A percentile compares a stretch with the other conserved stretches of the same genome.
Evolutionary conservation across 2,329 filamentous ascomycete species (phyloP).

Genomic region (Apiospora malaysiana): DNA sequence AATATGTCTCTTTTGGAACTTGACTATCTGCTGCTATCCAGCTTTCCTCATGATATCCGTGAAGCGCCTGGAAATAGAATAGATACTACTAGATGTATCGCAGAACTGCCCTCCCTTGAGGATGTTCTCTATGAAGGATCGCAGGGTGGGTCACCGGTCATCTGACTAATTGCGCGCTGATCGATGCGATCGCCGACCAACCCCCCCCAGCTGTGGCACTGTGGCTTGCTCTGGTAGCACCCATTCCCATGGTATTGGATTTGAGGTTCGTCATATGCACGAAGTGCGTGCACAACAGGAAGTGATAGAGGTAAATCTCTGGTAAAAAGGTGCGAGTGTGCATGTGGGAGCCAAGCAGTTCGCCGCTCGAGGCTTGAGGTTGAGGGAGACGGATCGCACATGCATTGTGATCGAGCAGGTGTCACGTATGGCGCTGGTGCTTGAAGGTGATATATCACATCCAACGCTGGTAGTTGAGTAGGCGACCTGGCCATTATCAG

Average conservation of each 20-base stretch:
- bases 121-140: neutral
- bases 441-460: neutral
- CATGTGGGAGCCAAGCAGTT: neutral
- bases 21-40: neutral
- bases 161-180: neutral
- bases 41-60: neutral
- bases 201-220: neutral
- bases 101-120: neutral
- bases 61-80: neutral
- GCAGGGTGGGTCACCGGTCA: neutral
- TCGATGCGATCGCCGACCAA: constrained; percentile 9
- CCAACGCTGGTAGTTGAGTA: neutral
- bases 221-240: constrained; percentile 7
- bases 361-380: constrained; percentile 1
- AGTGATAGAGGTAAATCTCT: neutral
- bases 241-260: constrained; percentile 11
- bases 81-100: neutral
- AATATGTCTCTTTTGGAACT: constrained; percentile 7
- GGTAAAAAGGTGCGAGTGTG: neutral
- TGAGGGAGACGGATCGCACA: constrained; percentile 4
- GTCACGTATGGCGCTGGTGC: constrained; percentile 6
- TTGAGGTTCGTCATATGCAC: constrained; percentile 5
- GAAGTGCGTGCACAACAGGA: neutral
- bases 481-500: constrained; percentile 11
- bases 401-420: constrained; percentile 4